Evolutionary conservation across 805 yeast genomes (phyloP), one percentile per base, ranked within the genome.

Genomic region (Kodamaea sagamina): DNA sequence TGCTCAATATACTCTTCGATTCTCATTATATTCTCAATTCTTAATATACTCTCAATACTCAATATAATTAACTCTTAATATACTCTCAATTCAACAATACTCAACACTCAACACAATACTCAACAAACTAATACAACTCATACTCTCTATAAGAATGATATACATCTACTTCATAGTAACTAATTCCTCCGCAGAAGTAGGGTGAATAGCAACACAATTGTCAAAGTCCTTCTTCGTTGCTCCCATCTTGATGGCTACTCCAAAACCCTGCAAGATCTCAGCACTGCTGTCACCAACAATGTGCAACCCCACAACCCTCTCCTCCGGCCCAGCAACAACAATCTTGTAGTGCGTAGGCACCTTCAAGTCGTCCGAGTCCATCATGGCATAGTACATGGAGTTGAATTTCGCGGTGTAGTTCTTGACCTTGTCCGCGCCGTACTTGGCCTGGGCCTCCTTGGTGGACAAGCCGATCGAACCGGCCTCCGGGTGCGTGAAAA

Each of bases 221-320:
- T 93, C 99, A 52, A 93, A 93, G 65, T 93, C 97, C 36, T 79
- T 80, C 74, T 93, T 93, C 27, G 99, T 93, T 32, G 99, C 99
- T 25, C 99, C 99, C 99, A 93, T 93, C 72, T 90, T 90, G 51
- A 93, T 72, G 39, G 99, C 99, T 42, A 90, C 99, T 47, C 98
- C 99, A 59, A 93, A 93, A 28, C 99, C 99, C 75, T 93, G 99
- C 56, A 93, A 76, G 46, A 93, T 90, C 68, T 93, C 99, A 24
- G 96, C 81, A 41, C 93, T 81, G 6, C 79, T 68, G 58, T 90
- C 98, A 48, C 99, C 99, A 53, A 90, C 86, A 43, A 93, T 68
- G 66, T 93, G 99, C 53, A 93, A 71, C 21, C 99, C 99, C 48
- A 93, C 95, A 43, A 93, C 96, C 68, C 88, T 90, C 67, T 93